Percentiles rank a stretch among this genome's conserved stretches.
phyloP scores from a whole-genome alignment of 495 filamentous ascomycete genomes.

The Penicillium angulare region DNA sequence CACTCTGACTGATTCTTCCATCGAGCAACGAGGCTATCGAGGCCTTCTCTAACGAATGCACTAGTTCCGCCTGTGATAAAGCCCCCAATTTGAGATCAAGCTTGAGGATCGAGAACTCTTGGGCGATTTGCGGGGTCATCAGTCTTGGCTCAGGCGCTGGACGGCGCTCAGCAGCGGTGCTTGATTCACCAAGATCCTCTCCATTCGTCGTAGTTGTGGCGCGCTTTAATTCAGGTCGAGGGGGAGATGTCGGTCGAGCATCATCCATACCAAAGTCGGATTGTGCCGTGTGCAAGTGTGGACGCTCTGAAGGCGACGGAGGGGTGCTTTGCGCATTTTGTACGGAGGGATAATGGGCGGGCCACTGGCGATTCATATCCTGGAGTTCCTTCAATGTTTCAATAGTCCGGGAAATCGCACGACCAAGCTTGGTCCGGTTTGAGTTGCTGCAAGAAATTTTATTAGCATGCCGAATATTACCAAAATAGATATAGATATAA shows the following conservation, averaged over 20 bases:
- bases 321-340: constrained; percentile 50
- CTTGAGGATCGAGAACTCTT: constrained; percentile 94
- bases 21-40: constrained; percentile 89
- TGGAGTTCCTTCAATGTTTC: constrained; percentile 79
- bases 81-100: constrained; percentile 88
- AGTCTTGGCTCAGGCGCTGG: constrained; percentile 64
- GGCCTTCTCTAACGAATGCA: constrained; percentile 92
- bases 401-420: constrained; percentile 79
- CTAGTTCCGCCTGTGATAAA: constrained; percentile 81
- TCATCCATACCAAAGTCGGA: constrained; percentile 38
- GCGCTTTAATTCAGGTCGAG: constrained; percentile 59
- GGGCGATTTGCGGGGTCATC: constrained; percentile 88
- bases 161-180: constrained; percentile 59
- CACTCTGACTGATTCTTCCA: constrained; percentile 87
- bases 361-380: constrained; percentile 87
- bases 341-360: constrained; percentile 89
- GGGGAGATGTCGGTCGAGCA: constrained; percentile 32
- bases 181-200: constrained; percentile 65
- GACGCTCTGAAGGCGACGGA: constrained; percentile 39
- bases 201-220: constrained; percentile 70
- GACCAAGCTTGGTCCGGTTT: constrained; percentile 79
- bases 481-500: not conserved
- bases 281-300: constrained; percentile 53
- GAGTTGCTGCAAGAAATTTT: constrained; percentile 65
- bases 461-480: constrained; percentile 18